These are phyloP conservation scores for Marchantia paleacea DNA, from an alignment of 225 moss, liverwort and hornwort genomes.

Conservation along the genomic window DNA sequence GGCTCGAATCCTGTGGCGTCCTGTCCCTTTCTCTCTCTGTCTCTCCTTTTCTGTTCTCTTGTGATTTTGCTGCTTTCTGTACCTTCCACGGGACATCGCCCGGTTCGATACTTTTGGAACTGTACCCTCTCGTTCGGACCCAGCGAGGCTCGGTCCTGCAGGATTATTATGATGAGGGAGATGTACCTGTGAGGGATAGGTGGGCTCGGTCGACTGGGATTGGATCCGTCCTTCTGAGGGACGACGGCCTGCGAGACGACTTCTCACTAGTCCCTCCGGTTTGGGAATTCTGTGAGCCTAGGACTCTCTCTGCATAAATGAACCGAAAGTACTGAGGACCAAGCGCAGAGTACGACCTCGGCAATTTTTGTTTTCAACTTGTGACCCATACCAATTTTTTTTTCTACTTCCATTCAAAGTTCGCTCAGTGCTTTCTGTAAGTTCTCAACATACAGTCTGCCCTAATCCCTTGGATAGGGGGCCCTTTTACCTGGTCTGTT, in stretches of 20 bases:
- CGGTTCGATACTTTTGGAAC: not conserved
- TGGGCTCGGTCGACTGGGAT: not conserved
- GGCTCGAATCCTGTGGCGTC: not conserved
- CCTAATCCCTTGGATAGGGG: no score
- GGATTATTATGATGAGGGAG: not conserved
- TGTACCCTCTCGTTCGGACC: not conserved
- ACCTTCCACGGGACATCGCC: not conserved
- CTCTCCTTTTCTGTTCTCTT: not conserved
- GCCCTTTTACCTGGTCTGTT: no score
- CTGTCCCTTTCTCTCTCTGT: not conserved
- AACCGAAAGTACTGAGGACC: not conserved
- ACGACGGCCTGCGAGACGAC: not conserved
- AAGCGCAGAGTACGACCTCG: not conserved
- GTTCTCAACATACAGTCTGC: no score
- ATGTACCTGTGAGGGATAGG: not conserved
- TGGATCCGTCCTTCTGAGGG: conserved; percentile 1
- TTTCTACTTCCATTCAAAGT: no score
- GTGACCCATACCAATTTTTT: no score
- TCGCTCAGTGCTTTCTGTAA: no score
- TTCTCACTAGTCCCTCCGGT: not conserved
- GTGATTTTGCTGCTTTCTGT: not conserved
- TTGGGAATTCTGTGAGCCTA: not conserved
- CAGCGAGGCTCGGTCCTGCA: not conserved
- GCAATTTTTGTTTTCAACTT: no score
- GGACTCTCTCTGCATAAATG: not conserved